Base-by-base conservation (phyloP, 306 rosid genomes). In the Cicer pinnatifidum region DNA sequence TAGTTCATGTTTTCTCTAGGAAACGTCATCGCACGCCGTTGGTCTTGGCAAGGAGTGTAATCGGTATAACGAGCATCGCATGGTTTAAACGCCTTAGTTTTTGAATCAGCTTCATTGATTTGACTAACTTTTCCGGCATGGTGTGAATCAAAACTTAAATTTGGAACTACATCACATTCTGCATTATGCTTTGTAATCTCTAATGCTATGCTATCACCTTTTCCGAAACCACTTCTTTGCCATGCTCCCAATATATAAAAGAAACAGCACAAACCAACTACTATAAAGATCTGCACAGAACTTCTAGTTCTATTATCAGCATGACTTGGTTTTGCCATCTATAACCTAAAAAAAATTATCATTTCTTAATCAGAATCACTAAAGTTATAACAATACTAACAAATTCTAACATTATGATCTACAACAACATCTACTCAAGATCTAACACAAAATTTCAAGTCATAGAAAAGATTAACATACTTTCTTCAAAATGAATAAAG, bases 151-250 rank as follows among this genome's bases (percentile, higher is more conserved):
- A 84, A 84, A 76, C 77, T 94, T 63, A 94, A 83, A 77, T 75
- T 85, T 0, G 88, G 86, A 77, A 84, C 75, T 7, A 86, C 40
- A 75, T 85, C 72, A 86, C 97, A 94, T 40, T 88, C 97, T 0
- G 83, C 82, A 3, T 81, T 86, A 16, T 67, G 85, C 78, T 84
- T 87, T 10, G 92, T 91, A 37, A 94, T 84, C 85, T 86, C 95
- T 69, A 94, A 39, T 8, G 97, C 97, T 58, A 94, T 89, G 79
- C 89, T 80, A 84, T 94, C 98, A 28, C 98, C 98, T 85, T 94
- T 94, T 52, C 96, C 98, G 15, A 94, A 94, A n/a, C 97, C 97
- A 76, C 97, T 94, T 68, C 98, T 86, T 80, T 94, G 98, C 98
- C 98, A 94, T n/a, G 95, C 96, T 1, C 98, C 98, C 85, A 94